Conservation (phyloP, 148 eudicot genomes). For the Dysphania ambrosioides region DNA sequence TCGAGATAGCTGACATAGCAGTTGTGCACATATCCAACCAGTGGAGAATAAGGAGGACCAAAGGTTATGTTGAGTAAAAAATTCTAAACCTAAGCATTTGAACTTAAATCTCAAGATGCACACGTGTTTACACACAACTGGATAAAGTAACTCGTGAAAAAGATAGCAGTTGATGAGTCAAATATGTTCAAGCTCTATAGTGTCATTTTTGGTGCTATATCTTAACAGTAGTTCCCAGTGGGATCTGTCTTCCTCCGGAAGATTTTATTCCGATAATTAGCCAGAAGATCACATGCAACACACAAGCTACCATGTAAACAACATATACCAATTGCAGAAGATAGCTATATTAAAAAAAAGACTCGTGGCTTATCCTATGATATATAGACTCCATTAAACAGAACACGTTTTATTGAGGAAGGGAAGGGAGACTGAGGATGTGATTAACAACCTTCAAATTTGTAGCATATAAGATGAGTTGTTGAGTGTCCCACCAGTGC, state of each 20-base stretch:
- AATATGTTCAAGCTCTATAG: neutral
- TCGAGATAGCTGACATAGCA: neutral
- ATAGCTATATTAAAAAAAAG: neutral
- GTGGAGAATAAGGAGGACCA: neutral
- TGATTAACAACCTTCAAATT: slow-evolving; percentile 37
- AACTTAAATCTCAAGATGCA: neutral
- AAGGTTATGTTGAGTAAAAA: neutral
- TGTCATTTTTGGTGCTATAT: neutral
- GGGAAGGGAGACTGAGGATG: neutral
- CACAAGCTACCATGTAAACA: neutral
- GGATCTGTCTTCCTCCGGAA: neutral
- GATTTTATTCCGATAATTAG: neutral
- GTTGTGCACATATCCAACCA: neutral
- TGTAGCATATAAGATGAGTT: slow-evolving; percentile 95
- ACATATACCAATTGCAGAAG: neutral
- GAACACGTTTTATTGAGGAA: neutral
- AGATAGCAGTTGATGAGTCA: neutral
- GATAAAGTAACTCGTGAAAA: neutral
- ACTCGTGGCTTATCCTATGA: neutral
- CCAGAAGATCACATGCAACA: neutral
- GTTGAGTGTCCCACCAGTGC: slow-evolving; percentile 67
- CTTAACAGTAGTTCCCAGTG: neutral
- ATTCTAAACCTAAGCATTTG: neutral
- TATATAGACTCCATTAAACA: slow-evolving; percentile 3
- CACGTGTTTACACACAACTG: neutral